A percentile compares a stretch with the other conserved stretches of the same genome.
Evolutionary conservation across 805 yeast species (phyloP).

Genomic region (Yamadazyma tumulicola): DNA sequence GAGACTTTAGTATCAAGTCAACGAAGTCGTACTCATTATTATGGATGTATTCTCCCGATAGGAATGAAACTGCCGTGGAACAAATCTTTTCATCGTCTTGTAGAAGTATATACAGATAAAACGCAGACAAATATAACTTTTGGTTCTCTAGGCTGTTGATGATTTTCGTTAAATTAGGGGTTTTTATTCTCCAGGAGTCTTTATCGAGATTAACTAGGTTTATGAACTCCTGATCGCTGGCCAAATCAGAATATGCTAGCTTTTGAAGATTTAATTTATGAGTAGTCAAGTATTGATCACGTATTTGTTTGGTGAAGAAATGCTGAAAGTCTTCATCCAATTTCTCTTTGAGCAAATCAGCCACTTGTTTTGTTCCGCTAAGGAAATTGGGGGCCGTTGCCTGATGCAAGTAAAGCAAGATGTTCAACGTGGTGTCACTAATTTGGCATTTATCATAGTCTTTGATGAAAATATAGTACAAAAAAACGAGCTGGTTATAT

Average conservation of each 20-base stretch:
- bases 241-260: constrained; percentile 11
- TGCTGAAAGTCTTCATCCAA: constrained; percentile 3
- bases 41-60: neutral
- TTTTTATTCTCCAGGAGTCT: constrained; percentile 13
- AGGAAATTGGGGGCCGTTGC: constrained; percentile 1
- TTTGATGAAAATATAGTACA: constrained; percentile 5
- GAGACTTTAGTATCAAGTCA: constrained; percentile 7
- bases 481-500: constrained; percentile 9
- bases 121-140: constrained; percentile 6
- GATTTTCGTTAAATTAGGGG: constrained; percentile 4
- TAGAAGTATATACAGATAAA: constrained; percentile 10
- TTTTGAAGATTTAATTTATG: constrained; percentile 7
- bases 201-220: constrained; percentile 12
- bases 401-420: constrained; percentile 7
- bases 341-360: constrained; percentile 2
- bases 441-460: constrained; percentile 6
- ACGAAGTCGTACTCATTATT: constrained; percentile 2
- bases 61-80: constrained; percentile 4
- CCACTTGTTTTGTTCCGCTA: constrained; percentile 6
- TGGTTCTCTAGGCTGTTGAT: constrained; percentile 4
- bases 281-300: constrained; percentile 4
- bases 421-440: constrained; percentile 2
- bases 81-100: constrained; percentile 8
- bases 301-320: constrained; percentile 7
- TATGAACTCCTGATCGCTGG: constrained; percentile 10